phyloP scores from a whole-genome alignment of 352 stramenopile genomes.

The Thraustotheca clavata region DNA sequence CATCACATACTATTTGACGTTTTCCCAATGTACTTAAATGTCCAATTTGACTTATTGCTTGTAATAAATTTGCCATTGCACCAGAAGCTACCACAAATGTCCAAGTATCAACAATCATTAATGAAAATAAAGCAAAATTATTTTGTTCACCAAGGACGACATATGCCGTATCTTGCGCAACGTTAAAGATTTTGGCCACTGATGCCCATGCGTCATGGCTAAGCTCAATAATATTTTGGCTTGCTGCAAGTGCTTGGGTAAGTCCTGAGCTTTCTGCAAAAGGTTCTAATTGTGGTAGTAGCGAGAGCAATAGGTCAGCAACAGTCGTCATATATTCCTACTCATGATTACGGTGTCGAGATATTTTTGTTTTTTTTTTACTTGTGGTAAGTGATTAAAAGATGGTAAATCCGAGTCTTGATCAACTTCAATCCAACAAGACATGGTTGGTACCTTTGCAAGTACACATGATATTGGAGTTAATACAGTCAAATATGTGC shows the following conservation, averaged over 20 bases:
- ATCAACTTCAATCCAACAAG: slow-evolving; percentile 35
- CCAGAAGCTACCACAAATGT: slow-evolving; percentile 56
- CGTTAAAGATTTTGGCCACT: slow-evolving; percentile 20
- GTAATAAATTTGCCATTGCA: slow-evolving; percentile 45
- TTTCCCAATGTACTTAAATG: slow-evolving; percentile 46
- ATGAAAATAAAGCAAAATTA: slow-evolving; percentile 35
- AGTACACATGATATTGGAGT: slow-evolving; percentile 46
- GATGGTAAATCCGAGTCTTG: slow-evolving; percentile 48
- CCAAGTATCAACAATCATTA: slow-evolving; percentile 72
- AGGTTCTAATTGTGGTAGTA: slow-evolving; percentile 69
- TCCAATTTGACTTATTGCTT: slow-evolving; percentile 45
- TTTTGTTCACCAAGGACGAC: slow-evolving; percentile 24
- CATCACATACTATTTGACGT: slow-evolving; percentile 51
- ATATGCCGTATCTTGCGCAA: slow-evolving; percentile 21
- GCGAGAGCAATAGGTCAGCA: slow-evolving; percentile 63
- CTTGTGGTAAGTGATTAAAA: slow-evolving; percentile 66
- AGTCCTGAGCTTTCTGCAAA: slow-evolving; percentile 71
- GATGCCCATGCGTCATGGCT: slow-evolving; percentile 48
- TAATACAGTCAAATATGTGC: slow-evolving; percentile 72
- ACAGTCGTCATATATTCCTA: slow-evolving; percentile 77
- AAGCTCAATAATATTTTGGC: slow-evolving; percentile 34
- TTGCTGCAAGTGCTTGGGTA: slow-evolving; percentile 43
- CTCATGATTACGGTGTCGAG: neutral
- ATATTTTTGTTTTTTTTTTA: no score
- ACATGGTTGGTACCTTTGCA: slow-evolving; percentile 35